Percentiles rank a stretch among this genome's conserved stretches.
These are phyloP conservation scores for Artemisia annua DNA, from an alignment of 129 eudicot species.

Conservation along the genomic window DNA sequence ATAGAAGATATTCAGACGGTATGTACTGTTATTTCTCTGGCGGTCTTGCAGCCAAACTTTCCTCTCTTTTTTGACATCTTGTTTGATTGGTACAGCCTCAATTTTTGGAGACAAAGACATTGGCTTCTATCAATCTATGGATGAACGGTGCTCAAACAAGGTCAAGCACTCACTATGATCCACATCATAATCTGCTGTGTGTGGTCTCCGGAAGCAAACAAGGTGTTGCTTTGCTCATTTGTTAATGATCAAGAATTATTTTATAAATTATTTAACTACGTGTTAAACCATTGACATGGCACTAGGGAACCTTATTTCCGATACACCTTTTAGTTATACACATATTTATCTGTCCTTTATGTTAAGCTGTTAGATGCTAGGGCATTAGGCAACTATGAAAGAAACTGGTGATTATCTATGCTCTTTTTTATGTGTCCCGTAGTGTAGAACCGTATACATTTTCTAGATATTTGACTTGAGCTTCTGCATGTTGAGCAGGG, in stretches of 20 bases:
- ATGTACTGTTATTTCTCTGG: slow-evolving; percentile 23
- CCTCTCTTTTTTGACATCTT: slow-evolving; percentile 10
- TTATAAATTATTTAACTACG: background rate
- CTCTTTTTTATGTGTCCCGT: too few species aligned
- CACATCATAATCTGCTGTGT: slow-evolving; percentile 91
- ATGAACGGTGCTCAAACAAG: slow-evolving; percentile 71
- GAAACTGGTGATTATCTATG: too few species aligned
- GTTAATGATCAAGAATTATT: background rate
- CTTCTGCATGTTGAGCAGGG: too few species aligned
- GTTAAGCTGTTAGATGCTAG: too few species aligned
- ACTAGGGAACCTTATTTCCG: background rate
- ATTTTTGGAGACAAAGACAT: slow-evolving; percentile 54
- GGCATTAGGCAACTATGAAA: too few species aligned
- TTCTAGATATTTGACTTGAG: too few species aligned
- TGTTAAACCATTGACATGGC: slow-evolving; percentile 1
- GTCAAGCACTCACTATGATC: slow-evolving; percentile 98
- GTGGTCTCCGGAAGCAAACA: slow-evolving; percentile 76
- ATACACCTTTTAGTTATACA: background rate
- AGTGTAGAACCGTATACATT: too few species aligned
- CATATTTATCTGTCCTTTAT: too few species aligned
- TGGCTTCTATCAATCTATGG: slow-evolving; percentile 86
- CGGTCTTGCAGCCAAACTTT: background rate
- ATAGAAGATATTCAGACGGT: slow-evolving; percentile 71
- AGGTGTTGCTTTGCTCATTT: slow-evolving; percentile 42
- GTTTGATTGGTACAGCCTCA: slow-evolving; percentile 53